Base-by-base conservation (phyloP, 2,329 filamentous ascomycete species). In the Penicillium olsonii region DNA sequence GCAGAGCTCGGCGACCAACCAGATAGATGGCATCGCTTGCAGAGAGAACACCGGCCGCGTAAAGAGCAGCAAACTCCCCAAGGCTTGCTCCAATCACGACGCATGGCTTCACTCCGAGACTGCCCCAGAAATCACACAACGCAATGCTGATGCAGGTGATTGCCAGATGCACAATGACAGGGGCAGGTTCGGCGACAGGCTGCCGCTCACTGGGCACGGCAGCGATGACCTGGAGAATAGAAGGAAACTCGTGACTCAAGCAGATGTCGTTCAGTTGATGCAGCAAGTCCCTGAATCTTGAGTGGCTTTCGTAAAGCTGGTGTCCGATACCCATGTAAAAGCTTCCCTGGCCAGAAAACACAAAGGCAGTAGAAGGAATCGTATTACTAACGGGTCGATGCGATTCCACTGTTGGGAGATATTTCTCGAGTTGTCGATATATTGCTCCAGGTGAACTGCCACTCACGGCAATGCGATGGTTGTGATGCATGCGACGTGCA, bases 1-100 rank as follows among this genome's bases (percentile, higher is more conserved):
- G 75, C 61, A 81, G 74, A 5, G 88, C 88, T 50, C 88, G 82
- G 40, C 75, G 67, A 27, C 87, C 88, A 19, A 92, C 87, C 2
- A 92, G 76, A 57, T 84, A 85, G 47, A 92, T 56, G 0, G 64
- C 56, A 45, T 73, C 71, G n/a, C 37, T 59, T 1, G 54, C 63
- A n/a, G 68, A 67, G 4, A 73, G 46, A 2, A 72, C 65, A 3
- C 67, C 69, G 2, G 69, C 63, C 9, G 55, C 59, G 43, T 62
- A 51, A 0, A 72, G 46, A 12, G 70, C 70, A 15, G 38, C 38
- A 42, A 61, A 39, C 20, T 39, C 37, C 2, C 37, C 37, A 8
- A 35, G 33, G n/a, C 33, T 35, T 8, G n/a, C 15, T 35, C 33
- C 33, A 35, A 37, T 37, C 10, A 66, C 60, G 1, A 45, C 54